Evolutionary conservation across 495 filamentous ascomycete species (phyloP).

Genomic region (Aspergillus incahuasiensis): DNA sequence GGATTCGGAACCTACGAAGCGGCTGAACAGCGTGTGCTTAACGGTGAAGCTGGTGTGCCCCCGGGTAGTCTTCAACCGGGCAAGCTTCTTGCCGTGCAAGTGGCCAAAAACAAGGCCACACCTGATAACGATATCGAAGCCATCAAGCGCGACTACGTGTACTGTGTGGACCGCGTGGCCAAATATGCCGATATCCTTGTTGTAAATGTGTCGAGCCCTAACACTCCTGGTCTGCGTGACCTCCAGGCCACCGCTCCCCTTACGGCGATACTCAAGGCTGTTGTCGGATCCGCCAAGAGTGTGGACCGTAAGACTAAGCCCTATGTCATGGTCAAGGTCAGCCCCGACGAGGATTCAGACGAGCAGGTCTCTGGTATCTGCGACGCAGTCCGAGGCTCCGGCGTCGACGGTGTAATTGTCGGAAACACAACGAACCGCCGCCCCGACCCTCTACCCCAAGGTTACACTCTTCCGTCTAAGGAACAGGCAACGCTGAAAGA

Average conservation of each 20-base stretch:
- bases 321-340: constrained; percentile 93
- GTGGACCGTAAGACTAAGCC: constrained; percentile 69
- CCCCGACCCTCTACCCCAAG: constrained; percentile 60
- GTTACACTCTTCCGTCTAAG: constrained; percentile 55
- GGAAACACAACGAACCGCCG: constrained; percentile 91
- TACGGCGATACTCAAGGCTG: constrained; percentile 71
- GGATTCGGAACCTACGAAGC: constrained; percentile 60
- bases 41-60: constrained; percentile 59
- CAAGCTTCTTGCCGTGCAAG: constrained; percentile 80
- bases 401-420: constrained; percentile 94
- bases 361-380: constrained; percentile 82
- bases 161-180: constrained; percentile 75
- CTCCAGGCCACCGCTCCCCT: constrained; percentile 79
- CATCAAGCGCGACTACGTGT: constrained; percentile 78
- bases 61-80: constrained; percentile 73
- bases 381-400: constrained; percentile 74
- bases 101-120: constrained; percentile 94
- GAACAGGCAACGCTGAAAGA: constrained; percentile 68
- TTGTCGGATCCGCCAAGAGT: constrained; percentile 68
- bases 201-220: constrained; percentile 95
- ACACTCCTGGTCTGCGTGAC: constrained; percentile 83
- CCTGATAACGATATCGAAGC: constrained; percentile 78
- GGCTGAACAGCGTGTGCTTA: constrained; percentile 65
- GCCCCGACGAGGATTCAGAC: constrained; percentile 84
- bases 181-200: constrained; percentile 90